phyloP scores from a whole-genome alignment of 192 early-diverging fungal species.

The Gamsiella multidivaricata region DNA sequence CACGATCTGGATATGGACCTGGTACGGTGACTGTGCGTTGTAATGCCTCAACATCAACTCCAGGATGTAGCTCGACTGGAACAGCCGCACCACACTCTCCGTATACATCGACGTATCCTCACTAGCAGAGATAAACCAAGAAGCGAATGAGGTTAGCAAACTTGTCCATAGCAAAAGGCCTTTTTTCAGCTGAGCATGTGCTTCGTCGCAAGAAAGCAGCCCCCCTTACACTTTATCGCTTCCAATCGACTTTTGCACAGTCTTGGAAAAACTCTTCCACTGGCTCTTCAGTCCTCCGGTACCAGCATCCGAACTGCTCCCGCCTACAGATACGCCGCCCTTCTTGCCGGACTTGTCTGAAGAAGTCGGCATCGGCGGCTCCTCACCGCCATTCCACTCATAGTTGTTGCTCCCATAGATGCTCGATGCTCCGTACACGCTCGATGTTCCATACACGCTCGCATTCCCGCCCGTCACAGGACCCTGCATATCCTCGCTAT shows the following conservation, averaged over 20 bases:
- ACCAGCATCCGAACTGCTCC: slow-evolving; percentile 19
- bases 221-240: slow-evolving; percentile 51
- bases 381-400: slow-evolving; percentile 17
- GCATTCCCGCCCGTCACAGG: slow-evolving; percentile 29
- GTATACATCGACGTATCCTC: slow-evolving; percentile 48
- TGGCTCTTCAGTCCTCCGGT: slow-evolving; percentile 47
- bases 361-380: slow-evolving; percentile 27
- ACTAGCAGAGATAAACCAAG: slow-evolving; percentile 8
- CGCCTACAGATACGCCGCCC: slow-evolving; percentile 29
- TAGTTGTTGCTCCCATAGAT: slow-evolving; percentile 12
- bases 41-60: slow-evolving; percentile 42
- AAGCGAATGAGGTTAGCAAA: slow-evolving; percentile 3
- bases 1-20: slow-evolving; percentile 48
- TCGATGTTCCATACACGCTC: slow-evolving; percentile 20
- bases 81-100: slow-evolving; percentile 26
- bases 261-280: slow-evolving; percentile 56
- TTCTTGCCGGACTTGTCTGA: slow-evolving; percentile 34
- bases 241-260: slow-evolving; percentile 53
- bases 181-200: slow-evolving; percentile 10
- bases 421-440: slow-evolving; percentile 21
- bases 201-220: slow-evolving; percentile 34
- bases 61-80: slow-evolving; percentile 48
- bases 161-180: not conserved
- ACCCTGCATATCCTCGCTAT: slow-evolving; percentile 33
- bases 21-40: slow-evolving; percentile 41